These are phyloP conservation scores for Debaryomyces psychrophilus DNA, from an alignment of 1,139 yeast species.

Conservation along the genomic window DNA sequence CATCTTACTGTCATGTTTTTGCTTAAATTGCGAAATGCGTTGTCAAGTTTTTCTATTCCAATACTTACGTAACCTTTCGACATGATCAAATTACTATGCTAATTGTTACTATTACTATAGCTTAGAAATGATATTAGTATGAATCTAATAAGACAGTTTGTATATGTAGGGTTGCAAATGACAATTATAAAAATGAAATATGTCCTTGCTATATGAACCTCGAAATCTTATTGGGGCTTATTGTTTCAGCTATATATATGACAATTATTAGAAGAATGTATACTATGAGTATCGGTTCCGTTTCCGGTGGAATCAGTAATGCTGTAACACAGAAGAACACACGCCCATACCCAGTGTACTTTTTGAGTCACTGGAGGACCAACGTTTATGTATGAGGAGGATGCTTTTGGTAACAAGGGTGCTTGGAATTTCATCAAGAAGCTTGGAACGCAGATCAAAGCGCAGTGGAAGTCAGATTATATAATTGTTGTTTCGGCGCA, in stretches of 20 bases:
- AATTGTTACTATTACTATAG: not conserved
- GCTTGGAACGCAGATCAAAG: conserved; percentile 55
- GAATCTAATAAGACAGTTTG: not conserved
- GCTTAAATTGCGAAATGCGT: conserved; percentile 15
- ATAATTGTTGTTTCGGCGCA: conserved; percentile 73
- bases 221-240: not conserved
- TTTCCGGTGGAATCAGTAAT: not conserved
- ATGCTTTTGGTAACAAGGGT: conserved; percentile 51
- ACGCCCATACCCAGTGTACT: conserved; percentile 56
- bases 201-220: not conserved
- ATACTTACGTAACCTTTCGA: not conserved
- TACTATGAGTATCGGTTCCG: not conserved
- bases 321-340: conserved; percentile 16
- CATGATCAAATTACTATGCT: not conserved
- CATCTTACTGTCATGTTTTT: conserved; percentile 6
- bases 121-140: not conserved
- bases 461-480: conserved; percentile 60
- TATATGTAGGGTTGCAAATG: not conserved
- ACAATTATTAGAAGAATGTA: conserved; percentile 2
- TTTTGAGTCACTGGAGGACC: conserved; percentile 84
- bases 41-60: not conserved
- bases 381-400: conserved; percentile 58
- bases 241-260: not conserved
- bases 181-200: not conserved
- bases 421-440: conserved; percentile 57